These are phyloP conservation scores for Pseudotsuga menziesii DNA, from an alignment of 75 land plant genomes.

Conservation along the genomic window DNA sequence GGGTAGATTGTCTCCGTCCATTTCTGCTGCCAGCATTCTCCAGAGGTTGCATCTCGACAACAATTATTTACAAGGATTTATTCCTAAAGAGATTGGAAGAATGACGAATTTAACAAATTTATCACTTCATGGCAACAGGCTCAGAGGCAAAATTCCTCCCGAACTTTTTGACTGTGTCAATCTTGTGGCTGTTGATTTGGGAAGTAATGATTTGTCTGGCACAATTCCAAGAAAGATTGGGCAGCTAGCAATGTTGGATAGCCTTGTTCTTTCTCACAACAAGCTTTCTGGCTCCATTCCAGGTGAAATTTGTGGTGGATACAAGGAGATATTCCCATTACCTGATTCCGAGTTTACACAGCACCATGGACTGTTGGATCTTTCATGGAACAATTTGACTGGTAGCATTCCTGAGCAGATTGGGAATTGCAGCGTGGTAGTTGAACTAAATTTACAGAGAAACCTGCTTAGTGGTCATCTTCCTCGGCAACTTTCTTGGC, in stretches of 20 bases:
- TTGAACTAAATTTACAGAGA: constrained; percentile 42
- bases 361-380: constrained; percentile 68
- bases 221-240: constrained; percentile 52
- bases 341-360: constrained; percentile 64
- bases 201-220: constrained; percentile 55
- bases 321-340: constrained; percentile 32
- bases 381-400: constrained; percentile 38
- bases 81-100: constrained; percentile 53
- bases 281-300: constrained; percentile 70
- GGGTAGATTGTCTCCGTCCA: constrained; percentile 30
- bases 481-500: constrained; percentile 41
- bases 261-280: constrained; percentile 74
- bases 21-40: constrained; percentile 23
- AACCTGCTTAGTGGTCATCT: constrained; percentile 56
- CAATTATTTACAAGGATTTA: constrained; percentile 40
- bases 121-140: constrained; percentile 35
- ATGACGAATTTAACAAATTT: constrained; percentile 44
- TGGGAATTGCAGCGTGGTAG: constrained; percentile 39
- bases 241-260: constrained; percentile 42
- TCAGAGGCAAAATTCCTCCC: constrained; percentile 59
- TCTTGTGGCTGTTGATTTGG: constrained; percentile 61
- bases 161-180: constrained; percentile 48
- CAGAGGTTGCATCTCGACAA: constrained; percentile 42
- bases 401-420: constrained; percentile 47
- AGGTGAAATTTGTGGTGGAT: constrained; percentile 36